Percentiles rank a stretch among this genome's conserved stretches.
These are phyloP conservation scores for Colletotrichum truncatum DNA, from an alignment of 2,329 filamentous ascomycete species.

Conservation along the genomic window DNA sequence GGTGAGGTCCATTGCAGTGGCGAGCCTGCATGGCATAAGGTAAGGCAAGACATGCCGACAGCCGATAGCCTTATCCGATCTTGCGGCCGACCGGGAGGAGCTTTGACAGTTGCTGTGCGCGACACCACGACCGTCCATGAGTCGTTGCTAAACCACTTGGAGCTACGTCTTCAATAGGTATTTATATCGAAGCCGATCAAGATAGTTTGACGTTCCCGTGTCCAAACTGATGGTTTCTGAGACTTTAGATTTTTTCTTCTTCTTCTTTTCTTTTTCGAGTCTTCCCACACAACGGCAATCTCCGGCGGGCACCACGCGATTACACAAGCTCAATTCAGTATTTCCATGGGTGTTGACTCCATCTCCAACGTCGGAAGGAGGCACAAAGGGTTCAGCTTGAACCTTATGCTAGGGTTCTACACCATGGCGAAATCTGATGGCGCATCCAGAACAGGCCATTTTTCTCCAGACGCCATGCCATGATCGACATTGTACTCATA, in stretches of 20 bases:
- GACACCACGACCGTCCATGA: no score
- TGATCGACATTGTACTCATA: constrained; percentile 4
- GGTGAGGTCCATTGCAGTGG: not conserved
- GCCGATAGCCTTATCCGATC: constrained; percentile 10
- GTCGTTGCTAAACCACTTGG: not conserved
- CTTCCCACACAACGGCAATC: no score
- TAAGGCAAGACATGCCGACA: not conserved
- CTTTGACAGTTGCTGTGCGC: constrained; percentile 4
- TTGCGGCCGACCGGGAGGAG: not conserved
- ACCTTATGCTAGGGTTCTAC: not conserved
- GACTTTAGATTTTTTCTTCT: not conserved
- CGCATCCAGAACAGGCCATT: constrained; percentile 24
- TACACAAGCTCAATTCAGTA: not conserved
- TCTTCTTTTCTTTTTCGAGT: no score
- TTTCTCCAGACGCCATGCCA: constrained; percentile 13
- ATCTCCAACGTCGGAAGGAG: not conserved
- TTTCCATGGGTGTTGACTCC: not conserved
- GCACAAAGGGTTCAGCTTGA: not conserved
- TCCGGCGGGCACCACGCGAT: not conserved
- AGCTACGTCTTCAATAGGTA: not conserved
- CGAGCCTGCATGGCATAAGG: not conserved
- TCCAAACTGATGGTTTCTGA: not conserved
- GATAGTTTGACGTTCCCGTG: not conserved
- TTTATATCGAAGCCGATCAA: not conserved
- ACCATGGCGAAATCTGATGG: constrained; percentile 11